A percentile compares a stretch with the other conserved stretches of the same genome.
Conservation (phyloP, 1,284 basidiomycete species). For the Moesziomyces aphidis region DNA sequence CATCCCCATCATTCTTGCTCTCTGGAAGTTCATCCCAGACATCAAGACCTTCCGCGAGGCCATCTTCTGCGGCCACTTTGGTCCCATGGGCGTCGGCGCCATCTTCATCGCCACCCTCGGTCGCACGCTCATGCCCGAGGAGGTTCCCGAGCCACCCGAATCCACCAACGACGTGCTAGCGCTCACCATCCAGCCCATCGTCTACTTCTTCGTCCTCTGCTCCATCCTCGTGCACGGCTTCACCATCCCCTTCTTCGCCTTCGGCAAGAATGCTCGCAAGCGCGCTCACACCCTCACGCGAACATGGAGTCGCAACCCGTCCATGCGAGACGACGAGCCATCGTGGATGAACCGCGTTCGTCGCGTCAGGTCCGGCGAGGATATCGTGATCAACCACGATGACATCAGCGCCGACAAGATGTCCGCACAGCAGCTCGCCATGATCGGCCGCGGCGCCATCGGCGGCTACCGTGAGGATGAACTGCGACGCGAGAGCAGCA, state of each 20-base stretch:
- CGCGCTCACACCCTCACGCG: conserved; percentile 59
- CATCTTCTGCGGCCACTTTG: conserved; percentile 66
- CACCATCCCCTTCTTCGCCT: conserved; percentile 67
- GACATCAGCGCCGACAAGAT: conserved; percentile 53
- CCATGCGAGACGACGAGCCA: conserved; percentile 57
- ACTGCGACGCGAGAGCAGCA: conserved; percentile 35
- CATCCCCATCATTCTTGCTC: conserved; percentile 62
- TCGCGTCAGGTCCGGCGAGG: conserved; percentile 52
- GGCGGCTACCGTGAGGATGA: conserved; percentile 59
- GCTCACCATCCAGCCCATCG: conserved; percentile 65
- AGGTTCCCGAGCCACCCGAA: conserved; percentile 58
- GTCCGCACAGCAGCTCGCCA: conserved; percentile 55
- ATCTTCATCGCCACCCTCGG: conserved; percentile 66
- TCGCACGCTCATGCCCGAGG: conserved; percentile 58
- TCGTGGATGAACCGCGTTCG: conserved; percentile 60
- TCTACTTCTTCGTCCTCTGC: conserved; percentile 67
- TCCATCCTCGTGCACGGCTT: conserved; percentile 67
- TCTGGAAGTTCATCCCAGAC: conserved; percentile 67
- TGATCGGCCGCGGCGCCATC: conserved; percentile 59
- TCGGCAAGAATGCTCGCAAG: conserved; percentile 55
- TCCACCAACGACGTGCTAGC: conserved; percentile 62
- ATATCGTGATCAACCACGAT: conserved; percentile 46
- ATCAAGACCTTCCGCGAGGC: conserved; percentile 68
- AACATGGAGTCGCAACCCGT: conserved; percentile 57
- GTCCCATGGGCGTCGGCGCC: conserved; percentile 66